Base-by-base conservation (phyloP, 805 yeast species). In the Saturnispora bothae region DNA sequence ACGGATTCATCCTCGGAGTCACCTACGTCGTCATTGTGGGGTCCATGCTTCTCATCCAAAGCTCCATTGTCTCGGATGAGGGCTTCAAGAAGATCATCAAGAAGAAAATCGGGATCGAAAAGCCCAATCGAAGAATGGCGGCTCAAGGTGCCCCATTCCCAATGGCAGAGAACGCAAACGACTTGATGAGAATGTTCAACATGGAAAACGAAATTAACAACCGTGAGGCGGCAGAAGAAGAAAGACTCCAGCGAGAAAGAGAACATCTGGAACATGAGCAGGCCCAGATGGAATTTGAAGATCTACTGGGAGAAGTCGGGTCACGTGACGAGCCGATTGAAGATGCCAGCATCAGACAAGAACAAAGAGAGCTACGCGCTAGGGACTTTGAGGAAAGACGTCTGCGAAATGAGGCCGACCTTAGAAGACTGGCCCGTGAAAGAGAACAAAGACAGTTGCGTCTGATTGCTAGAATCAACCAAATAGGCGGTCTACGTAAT, bases 51-150 rank as follows among this genome's bases (percentile, higher is more conserved):
- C 46, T 52, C 4, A 47, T 55, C 16, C 81, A 78, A 51, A 86
- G 80, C 47, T 76, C 81, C 74, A 79, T 81, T 13, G 71, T 73
- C 1, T 62, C 76, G 39, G 94, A 82, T 53, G 75, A 76, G 34
- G 85, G 84, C 0, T 79, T 78, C 53, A 56, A 63, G 21, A 75
- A 73, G 50, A 65, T 79, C 52, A 60, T 81, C 14, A 53, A 67
- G 38, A 72, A 65, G 44, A 71, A 68, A 42, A 71, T 82, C 33
- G 92, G 92, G 2, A 67, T 61, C 34, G 74, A 26, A 5, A n/a
- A 5, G 15, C 7, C 7, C 28, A 8, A 12, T 5, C 13, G 12
- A 26, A 7, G 6, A 10, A 10, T 8, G 10, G 25, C 25, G 7
- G 28, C 28, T 26, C 6, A n/a, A n/a, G 15, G n/a, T 26, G 28